phyloP scores from a whole-genome alignment of 78 protist genomes.

The Polysphondylium violaceum region DNA sequence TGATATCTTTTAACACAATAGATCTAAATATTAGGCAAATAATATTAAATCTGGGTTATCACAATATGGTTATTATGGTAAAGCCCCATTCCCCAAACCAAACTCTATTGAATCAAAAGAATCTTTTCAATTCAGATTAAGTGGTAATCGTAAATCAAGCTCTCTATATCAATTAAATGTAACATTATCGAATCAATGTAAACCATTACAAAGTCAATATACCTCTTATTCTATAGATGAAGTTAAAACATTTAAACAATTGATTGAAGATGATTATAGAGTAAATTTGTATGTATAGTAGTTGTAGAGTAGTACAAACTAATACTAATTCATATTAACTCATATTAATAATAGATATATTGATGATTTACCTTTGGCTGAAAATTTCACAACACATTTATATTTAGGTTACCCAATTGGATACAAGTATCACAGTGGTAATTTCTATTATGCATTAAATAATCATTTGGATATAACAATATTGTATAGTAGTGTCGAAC shows the following conservation, averaged over 20 bases:
- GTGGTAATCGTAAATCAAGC: slow-evolving; percentile 36
- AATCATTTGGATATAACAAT: slow-evolving; percentile 17
- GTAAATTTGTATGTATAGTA: slow-evolving; percentile 21
- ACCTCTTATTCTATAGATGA: neutral
- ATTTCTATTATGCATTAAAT: slow-evolving; percentile 27
- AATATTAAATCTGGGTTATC: neutral
- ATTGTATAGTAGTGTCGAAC: neutral
- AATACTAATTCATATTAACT: neutral
- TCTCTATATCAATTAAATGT: slow-evolving; percentile 2
- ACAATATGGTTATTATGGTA: neutral
- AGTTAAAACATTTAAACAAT: slow-evolving; percentile 4
- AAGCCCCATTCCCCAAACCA: slow-evolving; percentile 11
- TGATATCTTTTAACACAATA: neutral
- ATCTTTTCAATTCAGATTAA: slow-evolving; percentile 26
- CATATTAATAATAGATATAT: slow-evolving; percentile 23
- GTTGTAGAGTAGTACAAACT: neutral
- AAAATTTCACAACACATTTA: neutral
- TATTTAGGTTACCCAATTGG: slow-evolving; percentile 51
- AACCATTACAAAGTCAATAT: too few species aligned
- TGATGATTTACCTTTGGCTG: slow-evolving; percentile 65
- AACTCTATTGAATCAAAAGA: neutral
- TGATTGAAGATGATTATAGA: slow-evolving; percentile 44
- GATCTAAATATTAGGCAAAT: neutral
- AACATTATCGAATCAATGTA: neutral
- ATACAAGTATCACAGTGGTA: neutral